Conservation (phyloP, 805 yeast species). For the Nakazawaea wyomingensis region DNA sequence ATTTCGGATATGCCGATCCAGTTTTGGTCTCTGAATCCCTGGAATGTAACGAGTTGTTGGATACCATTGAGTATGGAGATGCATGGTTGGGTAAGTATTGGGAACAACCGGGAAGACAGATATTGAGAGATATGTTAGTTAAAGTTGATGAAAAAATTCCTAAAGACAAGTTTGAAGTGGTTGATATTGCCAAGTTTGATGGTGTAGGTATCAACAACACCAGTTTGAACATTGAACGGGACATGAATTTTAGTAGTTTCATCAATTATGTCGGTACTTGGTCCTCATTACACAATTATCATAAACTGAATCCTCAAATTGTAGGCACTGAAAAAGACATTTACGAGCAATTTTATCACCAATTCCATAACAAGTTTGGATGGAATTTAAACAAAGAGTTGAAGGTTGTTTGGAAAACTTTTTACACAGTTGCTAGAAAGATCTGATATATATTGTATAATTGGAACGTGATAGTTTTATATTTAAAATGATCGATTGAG, state of each 20-base stretch:
- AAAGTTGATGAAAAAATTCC: slow-evolving; percentile 40
- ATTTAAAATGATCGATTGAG: too few species aligned
- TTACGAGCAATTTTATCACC: slow-evolving; percentile 27
- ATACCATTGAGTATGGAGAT: slow-evolving; percentile 37
- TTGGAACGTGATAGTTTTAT: too few species aligned
- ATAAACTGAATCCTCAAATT: slow-evolving; percentile 29
- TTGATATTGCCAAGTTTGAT: slow-evolving; percentile 17
- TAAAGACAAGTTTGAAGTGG: slow-evolving; percentile 32
- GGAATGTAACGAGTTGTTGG: slow-evolving; percentile 50
- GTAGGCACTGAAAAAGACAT: slow-evolving; percentile 24
- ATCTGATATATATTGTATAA: slow-evolving; percentile 17
- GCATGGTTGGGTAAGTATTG: slow-evolving; percentile 61
- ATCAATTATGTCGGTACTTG: slow-evolving; percentile 58
- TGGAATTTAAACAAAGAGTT: slow-evolving; percentile 39
- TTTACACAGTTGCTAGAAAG: slow-evolving; percentile 45
- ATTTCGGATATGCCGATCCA: slow-evolving; percentile 80
- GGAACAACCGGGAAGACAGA: slow-evolving; percentile 78
- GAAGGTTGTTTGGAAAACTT: slow-evolving; percentile 43
- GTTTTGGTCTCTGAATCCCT: slow-evolving; percentile 41
- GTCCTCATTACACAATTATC: slow-evolving; percentile 63
- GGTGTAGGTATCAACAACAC: slow-evolving; percentile 17
- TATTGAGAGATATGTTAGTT: slow-evolving; percentile 39
- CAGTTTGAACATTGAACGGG: slow-evolving; percentile 29
- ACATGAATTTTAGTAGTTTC: slow-evolving; percentile 40
- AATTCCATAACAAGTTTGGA: slow-evolving; percentile 35